Percentiles rank a stretch among this genome's conserved stretches.
Evolutionary conservation across 345 rosid genomes (phyloP).

Genomic region (Corchorus olitorius): DNA sequence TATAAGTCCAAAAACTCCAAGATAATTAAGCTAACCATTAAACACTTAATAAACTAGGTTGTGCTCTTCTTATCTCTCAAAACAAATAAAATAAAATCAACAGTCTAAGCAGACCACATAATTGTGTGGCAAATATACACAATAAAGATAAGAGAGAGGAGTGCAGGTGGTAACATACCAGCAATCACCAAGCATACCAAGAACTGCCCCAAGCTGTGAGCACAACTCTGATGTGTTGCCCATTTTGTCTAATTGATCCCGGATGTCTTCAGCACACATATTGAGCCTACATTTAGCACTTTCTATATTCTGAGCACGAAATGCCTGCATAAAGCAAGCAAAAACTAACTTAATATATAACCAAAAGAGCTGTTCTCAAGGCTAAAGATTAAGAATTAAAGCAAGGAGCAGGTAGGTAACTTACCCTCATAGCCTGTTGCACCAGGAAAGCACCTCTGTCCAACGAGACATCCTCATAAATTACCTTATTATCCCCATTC

Average conservation of each 20-base stretch:
- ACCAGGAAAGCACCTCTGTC: conserved; percentile 98
- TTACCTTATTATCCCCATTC: conserved; percentile 53
- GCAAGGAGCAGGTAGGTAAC: conserved; percentile 26
- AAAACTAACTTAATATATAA: conserved; percentile 20
- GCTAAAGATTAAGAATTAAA: neutral
- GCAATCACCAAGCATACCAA: conserved; percentile 99
- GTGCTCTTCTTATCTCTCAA: neutral
- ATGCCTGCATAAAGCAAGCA: conserved; percentile 55
- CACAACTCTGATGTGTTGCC: conserved; percentile 86
- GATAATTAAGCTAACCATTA: neutral
- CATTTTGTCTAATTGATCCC: conserved; percentile 62
- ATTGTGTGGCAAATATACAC: conserved; percentile 9
- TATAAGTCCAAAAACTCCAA: too few relatives aligned
- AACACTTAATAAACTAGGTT: neutral
- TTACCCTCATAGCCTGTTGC: conserved; percentile 96
- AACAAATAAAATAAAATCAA: neutral
- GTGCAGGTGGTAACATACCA: conserved; percentile 50
- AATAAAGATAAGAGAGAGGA: neutral
- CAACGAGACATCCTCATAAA: conserved; percentile 90
- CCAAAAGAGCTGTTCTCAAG: neutral
- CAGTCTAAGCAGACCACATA: neutral
- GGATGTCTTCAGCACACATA: conserved; percentile 82
- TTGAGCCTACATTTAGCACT: conserved; percentile 90
- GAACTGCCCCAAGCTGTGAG: conserved; percentile 98
- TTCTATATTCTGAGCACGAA: conserved; percentile 79